phyloP scores from a whole-genome alignment of 169 alveolate species.

The Besnoitia besnoiti region DNA sequence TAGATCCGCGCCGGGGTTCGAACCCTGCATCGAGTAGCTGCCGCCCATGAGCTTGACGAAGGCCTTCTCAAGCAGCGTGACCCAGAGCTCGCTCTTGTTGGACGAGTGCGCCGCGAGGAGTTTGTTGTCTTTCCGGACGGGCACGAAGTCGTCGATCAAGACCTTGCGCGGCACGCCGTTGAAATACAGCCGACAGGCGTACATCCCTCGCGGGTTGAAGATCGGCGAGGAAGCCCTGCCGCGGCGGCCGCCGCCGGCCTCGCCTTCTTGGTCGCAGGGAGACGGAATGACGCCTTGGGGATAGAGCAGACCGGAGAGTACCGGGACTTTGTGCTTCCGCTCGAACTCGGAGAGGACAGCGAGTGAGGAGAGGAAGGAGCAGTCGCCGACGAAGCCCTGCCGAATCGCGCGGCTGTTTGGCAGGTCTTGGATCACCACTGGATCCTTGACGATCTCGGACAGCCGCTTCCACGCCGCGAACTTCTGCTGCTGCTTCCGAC shows the following conservation, averaged over 20 bases:
- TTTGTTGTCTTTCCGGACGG: slow-evolving; percentile 75
- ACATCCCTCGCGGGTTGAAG: slow-evolving; percentile 84
- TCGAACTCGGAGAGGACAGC: slow-evolving; percentile 91
- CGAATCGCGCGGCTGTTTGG: slow-evolving; percentile 79
- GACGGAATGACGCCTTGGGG: slow-evolving; percentile 70
- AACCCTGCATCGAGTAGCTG: slow-evolving; percentile 89
- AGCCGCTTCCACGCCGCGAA: slow-evolving; percentile 79
- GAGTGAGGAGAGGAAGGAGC: slow-evolving; percentile 89
- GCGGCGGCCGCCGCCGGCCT: background rate
- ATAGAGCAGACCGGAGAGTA: slow-evolving; percentile 79
- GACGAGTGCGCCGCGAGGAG: slow-evolving; percentile 89
- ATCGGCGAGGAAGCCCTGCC: slow-evolving; percentile 64
- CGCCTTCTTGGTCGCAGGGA: background rate
- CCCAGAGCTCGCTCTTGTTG: slow-evolving; percentile 88
- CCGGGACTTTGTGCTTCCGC: slow-evolving; percentile 76
- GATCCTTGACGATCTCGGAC: slow-evolving; percentile 71
- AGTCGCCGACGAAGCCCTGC: slow-evolving; percentile 94
- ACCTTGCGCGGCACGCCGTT: slow-evolving; percentile 91
- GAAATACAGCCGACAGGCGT: slow-evolving; percentile 85
- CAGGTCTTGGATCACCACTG: slow-evolving; percentile 71
- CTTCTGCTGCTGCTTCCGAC: slow-evolving; percentile 77
- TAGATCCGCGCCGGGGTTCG: slow-evolving; percentile 93
- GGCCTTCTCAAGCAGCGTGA: slow-evolving; percentile 92
- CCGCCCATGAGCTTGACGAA: slow-evolving; percentile 90
- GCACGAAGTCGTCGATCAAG: slow-evolving; percentile 91